phyloP scores from a whole-genome alignment of 768 basidiomycete species.

The Naganishia onofrii region DNA sequence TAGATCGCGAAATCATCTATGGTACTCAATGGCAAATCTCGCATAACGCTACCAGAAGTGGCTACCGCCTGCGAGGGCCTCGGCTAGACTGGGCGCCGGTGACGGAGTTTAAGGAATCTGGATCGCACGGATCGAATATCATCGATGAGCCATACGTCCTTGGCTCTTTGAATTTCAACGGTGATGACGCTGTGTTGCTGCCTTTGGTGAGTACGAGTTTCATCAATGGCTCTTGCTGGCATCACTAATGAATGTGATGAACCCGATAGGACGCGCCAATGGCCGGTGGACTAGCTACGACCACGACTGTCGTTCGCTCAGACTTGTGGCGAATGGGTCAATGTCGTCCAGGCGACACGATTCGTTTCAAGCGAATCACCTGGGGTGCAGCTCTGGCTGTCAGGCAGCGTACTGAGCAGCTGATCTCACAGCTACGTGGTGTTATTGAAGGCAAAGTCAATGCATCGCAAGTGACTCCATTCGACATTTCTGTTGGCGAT shows the following conservation, averaged over 20 bases:
- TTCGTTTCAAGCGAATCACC: slow-evolving; percentile 60
- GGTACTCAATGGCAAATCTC: slow-evolving; percentile 59
- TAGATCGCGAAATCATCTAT: slow-evolving; percentile 60
- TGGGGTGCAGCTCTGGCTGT: slow-evolving; percentile 54
- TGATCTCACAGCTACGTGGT: slow-evolving; percentile 44
- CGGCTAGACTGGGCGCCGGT: slow-evolving; percentile 60
- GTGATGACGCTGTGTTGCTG: slow-evolving; percentile 68
- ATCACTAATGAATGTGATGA: too few relatives aligned
- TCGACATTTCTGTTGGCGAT: slow-evolving; percentile 33
- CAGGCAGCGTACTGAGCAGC: slow-evolving; percentile 41
- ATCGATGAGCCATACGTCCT: slow-evolving; percentile 49
- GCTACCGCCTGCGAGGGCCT: slow-evolving; percentile 62
- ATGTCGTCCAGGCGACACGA: slow-evolving; percentile 59
- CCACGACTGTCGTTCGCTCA: slow-evolving; percentile 37
- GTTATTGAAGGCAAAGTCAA: slow-evolving; percentile 9
- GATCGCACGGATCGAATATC: slow-evolving; percentile 68
- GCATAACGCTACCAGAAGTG: slow-evolving; percentile 63
- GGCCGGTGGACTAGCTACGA: slow-evolving; percentile 37
- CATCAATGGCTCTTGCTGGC: slow-evolving; percentile 60
- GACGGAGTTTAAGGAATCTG: slow-evolving; percentile 63
- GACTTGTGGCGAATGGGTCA: slow-evolving; percentile 69
- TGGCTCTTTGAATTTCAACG: slow-evolving; percentile 55
- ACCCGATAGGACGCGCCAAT: slow-evolving; percentile 38
- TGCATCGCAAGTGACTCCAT: slow-evolving; percentile 8
- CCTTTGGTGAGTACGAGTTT: slow-evolving; percentile 59